Percentiles rank a stretch among this genome's conserved stretches.
These are phyloP conservation scores for Fusarium bactridioides DNA, from an alignment of 2,329 filamentous ascomycete species.

Conservation along the genomic window DNA sequence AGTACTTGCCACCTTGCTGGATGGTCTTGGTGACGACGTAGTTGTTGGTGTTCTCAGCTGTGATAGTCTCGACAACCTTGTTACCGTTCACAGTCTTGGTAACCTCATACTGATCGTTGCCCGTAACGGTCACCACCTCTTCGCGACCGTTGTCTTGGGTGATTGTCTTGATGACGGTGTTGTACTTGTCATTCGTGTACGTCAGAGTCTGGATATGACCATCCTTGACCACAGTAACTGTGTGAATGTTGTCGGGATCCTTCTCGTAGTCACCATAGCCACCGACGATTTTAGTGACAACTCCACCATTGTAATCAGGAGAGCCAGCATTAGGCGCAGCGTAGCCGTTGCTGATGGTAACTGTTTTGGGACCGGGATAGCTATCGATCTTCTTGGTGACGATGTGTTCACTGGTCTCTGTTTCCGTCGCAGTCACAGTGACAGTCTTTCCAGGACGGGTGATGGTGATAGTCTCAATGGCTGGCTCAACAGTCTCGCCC, in stretches of 20 bases:
- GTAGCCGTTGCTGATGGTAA: constrained; percentile 19
- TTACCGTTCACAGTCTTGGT: constrained; percentile 18
- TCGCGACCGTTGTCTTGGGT: constrained; percentile 25
- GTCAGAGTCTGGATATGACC: constrained; percentile 32
- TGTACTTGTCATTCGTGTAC: constrained; percentile 10
- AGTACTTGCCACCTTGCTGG: constrained; percentile 31
- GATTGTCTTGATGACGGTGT: constrained; percentile 19
- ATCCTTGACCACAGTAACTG: constrained; percentile 26
- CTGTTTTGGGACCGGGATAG: constrained; percentile 23
- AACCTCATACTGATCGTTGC: not conserved
- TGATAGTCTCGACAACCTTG: constrained; percentile 30
- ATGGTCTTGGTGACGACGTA: constrained; percentile 36
- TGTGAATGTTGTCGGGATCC: constrained; percentile 2
- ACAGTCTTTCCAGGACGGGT: constrained; percentile 37
- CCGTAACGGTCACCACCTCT: constrained; percentile 17
- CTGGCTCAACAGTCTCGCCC: constrained; percentile 21
- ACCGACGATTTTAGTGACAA: constrained; percentile 18
- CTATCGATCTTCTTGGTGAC: constrained; percentile 35
- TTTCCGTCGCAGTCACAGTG: constrained; percentile 36
- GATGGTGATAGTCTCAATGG: constrained; percentile 41
- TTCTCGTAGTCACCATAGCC: not conserved
- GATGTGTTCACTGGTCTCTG: constrained; percentile 29
- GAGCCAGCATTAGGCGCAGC: constrained; percentile 17
- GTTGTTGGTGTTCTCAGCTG: constrained; percentile 19
- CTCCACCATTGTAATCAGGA: constrained; percentile 6